A percentile compares a stretch with the other conserved stretches of the same genome.
Conservation (phyloP, 768 basidiomycete species). For the Tylopilus intermedius region DNA sequence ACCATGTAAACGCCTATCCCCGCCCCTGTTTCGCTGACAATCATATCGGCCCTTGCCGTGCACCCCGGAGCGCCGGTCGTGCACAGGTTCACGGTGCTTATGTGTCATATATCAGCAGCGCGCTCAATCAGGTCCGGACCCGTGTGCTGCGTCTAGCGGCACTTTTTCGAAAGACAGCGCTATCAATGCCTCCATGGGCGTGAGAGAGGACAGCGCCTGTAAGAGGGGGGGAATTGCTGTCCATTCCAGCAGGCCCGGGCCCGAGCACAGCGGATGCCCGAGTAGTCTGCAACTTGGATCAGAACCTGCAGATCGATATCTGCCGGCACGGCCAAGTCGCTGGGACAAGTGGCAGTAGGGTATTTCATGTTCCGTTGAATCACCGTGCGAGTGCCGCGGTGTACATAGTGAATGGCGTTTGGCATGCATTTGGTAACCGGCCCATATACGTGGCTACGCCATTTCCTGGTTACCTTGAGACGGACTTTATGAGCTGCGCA, state of each 20-base stretch:
- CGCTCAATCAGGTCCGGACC: no score
- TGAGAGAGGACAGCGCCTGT: neutral
- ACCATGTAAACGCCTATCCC: neutral
- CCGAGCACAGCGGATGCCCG: no score
- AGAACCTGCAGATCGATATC: no score
- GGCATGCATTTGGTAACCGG: neutral
- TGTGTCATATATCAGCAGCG: neutral
- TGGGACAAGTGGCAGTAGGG: no score
- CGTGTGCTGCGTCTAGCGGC: neutral
- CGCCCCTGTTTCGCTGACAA: neutral
- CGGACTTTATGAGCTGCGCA: neutral
- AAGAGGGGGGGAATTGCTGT: neutral
- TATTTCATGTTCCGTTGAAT: neutral
- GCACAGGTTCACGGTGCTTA: neutral
- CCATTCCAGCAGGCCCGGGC: no score
- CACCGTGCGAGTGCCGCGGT: neutral
- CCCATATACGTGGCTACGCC: neutral
- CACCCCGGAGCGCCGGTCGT: neutral
- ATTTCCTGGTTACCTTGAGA: neutral
- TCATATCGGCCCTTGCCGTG: neutral
- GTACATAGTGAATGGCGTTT: neutral
- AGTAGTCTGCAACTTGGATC: no score
- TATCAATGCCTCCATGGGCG: neutral
- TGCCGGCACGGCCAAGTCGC: neutral
- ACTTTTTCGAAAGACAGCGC: neutral